Conservation (phyloP, 2,329 filamentous ascomycete genomes). For the Polychaeton citri region DNA sequence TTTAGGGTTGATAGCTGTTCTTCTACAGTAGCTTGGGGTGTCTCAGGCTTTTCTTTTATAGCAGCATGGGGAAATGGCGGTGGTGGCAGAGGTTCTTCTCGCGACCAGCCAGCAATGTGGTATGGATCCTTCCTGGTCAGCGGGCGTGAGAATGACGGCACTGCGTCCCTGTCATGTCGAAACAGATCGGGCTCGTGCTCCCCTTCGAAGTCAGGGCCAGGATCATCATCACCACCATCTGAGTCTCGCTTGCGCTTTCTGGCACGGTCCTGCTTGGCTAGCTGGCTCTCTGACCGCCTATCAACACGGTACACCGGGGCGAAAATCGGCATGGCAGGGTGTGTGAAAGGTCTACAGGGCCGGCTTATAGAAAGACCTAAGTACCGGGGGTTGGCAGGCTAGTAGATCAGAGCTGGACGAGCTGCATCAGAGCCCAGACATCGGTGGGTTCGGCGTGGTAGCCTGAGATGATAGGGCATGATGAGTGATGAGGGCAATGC, state of each 20-base stretch:
- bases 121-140: slow-evolving; percentile 20
- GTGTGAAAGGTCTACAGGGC: no score
- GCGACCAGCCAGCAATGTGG: slow-evolving; percentile 27
- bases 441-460: no score
- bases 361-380: no score
- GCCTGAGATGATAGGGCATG: no score
- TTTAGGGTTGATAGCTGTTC: slow-evolving; percentile 28
- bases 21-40: slow-evolving; percentile 16
- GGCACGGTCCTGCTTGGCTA: slow-evolving; percentile 12
- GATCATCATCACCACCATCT: slow-evolving; percentile 3
- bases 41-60: slow-evolving; percentile 7
- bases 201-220: slow-evolving; percentile 4
- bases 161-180: no score
- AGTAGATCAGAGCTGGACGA: no score
- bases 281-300: slow-evolving; percentile 8
- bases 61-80: slow-evolving; percentile 33
- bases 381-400: no score
- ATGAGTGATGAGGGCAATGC: no score
- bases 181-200: no score
- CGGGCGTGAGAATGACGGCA: slow-evolving; percentile 6
- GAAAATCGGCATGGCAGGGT: slow-evolving; percentile 13
- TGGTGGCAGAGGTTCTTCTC: slow-evolving; percentile 25
- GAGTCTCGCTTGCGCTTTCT: slow-evolving; percentile 15
- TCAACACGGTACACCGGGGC: slow-evolving; percentile 13
- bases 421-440: no score